phyloP scores from a whole-genome alignment of 305 asterid species.

The Fraxinus latifolia region DNA sequence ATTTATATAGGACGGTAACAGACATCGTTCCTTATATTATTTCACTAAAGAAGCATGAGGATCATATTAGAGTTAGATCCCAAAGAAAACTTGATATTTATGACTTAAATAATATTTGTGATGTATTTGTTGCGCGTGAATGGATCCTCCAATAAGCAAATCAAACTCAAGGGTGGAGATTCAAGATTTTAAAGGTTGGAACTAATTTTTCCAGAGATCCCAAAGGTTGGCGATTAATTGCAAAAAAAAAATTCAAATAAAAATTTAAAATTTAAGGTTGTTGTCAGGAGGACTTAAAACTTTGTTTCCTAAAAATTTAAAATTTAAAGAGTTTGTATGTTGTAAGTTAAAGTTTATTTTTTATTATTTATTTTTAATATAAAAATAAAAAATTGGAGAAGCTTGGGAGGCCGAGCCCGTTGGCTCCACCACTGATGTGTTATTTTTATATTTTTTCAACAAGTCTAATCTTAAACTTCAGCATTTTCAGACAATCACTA shows the following conservation, averaged over 20 bases:
- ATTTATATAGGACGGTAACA: not conserved
- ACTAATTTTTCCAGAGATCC: not conserved
- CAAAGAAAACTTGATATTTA: not conserved
- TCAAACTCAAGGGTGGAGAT: not conserved
- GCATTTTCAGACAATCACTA: not conserved
- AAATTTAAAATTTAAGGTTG: not conserved
- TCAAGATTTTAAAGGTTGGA: not conserved
- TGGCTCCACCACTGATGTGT: not conserved
- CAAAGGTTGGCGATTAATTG: not conserved
- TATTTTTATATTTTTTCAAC: not conserved
- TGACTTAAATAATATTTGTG: not conserved
- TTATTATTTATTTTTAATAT: too few relatives aligned
- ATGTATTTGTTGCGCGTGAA: not conserved
- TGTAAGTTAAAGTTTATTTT: not conserved
- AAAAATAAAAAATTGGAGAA: not conserved
- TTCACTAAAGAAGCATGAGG: not conserved
- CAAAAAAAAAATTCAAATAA: not conserved
- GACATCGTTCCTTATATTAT: not conserved
- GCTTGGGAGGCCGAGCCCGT: slow-evolving; percentile 1
- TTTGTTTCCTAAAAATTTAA: not conserved
- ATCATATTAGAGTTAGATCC: not conserved
- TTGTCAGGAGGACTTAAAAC: not conserved
- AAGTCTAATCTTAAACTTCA: not conserved
- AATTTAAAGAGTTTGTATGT: not conserved
- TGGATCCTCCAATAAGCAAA: not conserved